Evolutionary conservation across 169 alveolate species (phyloP).

Genomic region (Theileria equi): DNA sequence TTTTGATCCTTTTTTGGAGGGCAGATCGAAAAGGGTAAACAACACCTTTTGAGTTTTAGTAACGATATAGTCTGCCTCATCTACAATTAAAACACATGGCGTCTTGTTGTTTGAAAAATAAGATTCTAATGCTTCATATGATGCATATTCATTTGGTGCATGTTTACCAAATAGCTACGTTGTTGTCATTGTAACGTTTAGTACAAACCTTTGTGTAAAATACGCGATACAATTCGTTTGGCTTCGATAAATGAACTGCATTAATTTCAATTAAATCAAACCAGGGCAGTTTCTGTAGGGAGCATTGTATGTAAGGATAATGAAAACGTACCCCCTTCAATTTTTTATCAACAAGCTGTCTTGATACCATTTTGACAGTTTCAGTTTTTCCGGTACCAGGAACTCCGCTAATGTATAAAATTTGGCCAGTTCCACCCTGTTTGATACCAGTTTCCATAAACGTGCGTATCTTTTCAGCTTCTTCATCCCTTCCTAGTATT

Average conservation of each 20-base stretch:
- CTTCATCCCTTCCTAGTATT: conserved; percentile 69
- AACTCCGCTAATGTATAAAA: conserved; percentile 75
- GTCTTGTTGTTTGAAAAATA: conserved; percentile 45
- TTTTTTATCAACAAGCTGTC: conserved; percentile 20
- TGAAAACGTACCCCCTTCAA: conserved; percentile 12
- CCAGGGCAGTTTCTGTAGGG: conserved; percentile 59
- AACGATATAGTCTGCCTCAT: conserved; percentile 75
- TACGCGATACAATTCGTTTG: conserved; percentile 71
- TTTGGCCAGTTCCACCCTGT: conserved; percentile 79
- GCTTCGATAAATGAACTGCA: conserved; percentile 71
- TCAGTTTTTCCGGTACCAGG: conserved; percentile 85
- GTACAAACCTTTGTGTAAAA: conserved; percentile 58
- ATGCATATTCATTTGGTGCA: conserved; percentile 9
- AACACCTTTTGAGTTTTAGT: conserved; percentile 77
- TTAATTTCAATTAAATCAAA: conserved; percentile 72
- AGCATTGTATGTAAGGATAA: conserved; percentile 24
- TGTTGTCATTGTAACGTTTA: background rate
- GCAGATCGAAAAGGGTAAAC: conserved; percentile 85
- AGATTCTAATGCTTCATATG: conserved; percentile 37
- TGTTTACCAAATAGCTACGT: conserved; percentile 9
- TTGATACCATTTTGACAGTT: conserved; percentile 72
- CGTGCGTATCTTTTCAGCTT: conserved; percentile 63
- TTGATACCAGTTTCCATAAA: conserved; percentile 71
- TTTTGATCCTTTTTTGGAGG: conserved; percentile 73
- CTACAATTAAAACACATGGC: conserved; percentile 68